phyloP scores from a whole-genome alignment of 2,329 filamentous ascomycete genomes.

The Ophiostoma triangulosporum region DNA sequence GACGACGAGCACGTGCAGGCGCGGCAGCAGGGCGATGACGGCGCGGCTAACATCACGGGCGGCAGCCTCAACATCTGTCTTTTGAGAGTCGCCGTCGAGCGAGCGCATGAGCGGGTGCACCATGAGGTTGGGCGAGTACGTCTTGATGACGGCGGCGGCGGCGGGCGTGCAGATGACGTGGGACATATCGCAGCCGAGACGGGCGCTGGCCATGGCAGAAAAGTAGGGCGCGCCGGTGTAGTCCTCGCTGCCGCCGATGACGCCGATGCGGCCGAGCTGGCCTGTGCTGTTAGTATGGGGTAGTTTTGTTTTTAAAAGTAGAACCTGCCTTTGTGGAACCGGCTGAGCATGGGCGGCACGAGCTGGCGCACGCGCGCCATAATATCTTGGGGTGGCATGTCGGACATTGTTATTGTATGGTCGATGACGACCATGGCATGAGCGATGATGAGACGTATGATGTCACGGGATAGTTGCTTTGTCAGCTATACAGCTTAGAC shows the following conservation, averaged over 20 bases:
- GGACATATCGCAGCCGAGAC: constrained; percentile 81
- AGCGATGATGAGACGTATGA: background rate
- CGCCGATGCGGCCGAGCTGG: constrained; percentile 79
- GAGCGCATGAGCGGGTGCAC: constrained; percentile 93
- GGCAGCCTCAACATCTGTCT: constrained; percentile 32
- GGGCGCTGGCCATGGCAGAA: constrained; percentile 89
- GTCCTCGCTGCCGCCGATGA: constrained; percentile 89
- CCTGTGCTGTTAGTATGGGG: constrained; percentile 31
- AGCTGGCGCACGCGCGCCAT: constrained; percentile 74
- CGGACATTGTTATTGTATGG: constrained; percentile 15
- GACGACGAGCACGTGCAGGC: constrained; percentile 84
- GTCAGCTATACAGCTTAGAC: too few species aligned
- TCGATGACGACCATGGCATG: too few species aligned
- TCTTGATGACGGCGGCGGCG: constrained; percentile 83
- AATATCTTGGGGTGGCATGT: constrained; percentile 59
- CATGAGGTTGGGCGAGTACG: constrained; percentile 96
- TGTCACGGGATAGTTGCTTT: background rate
- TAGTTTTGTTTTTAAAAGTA: constrained; percentile 22
- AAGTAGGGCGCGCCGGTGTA: constrained; percentile 98
- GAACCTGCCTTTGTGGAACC: constrained; percentile 72
- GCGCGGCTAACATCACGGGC: constrained; percentile 47
- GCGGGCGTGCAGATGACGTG: constrained; percentile 92
- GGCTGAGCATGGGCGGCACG: constrained; percentile 87
- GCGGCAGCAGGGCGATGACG: constrained; percentile 68
- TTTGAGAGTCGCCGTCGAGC: constrained; percentile 17